These are phyloP conservation scores for Chalciporus sp. DNA, from an alignment of 1,284 basidiomycete genomes.

Conservation along the genomic window DNA sequence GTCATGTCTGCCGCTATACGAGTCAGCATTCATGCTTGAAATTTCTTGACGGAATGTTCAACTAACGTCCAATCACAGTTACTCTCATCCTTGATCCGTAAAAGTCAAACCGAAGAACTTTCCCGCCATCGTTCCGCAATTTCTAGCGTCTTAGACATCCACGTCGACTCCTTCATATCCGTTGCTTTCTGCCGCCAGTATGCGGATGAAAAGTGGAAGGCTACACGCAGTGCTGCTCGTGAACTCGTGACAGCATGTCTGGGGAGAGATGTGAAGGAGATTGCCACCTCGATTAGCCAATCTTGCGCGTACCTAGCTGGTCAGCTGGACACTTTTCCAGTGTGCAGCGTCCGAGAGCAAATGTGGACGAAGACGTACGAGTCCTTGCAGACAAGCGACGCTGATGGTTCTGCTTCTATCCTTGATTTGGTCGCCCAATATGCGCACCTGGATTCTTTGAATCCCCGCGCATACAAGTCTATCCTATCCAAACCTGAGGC, in stretches of 20 bases:
- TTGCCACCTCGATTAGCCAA: slow-evolving; percentile 40
- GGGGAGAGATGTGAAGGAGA: slow-evolving; percentile 45
- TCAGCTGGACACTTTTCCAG: slow-evolving; percentile 24
- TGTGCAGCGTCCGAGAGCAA: slow-evolving; percentile 50
- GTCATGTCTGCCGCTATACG: slow-evolving; percentile 61
- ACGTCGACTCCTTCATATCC: slow-evolving; percentile 56
- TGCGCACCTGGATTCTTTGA: slow-evolving; percentile 69
- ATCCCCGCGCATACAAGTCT: slow-evolving; percentile 49
- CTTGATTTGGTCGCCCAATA: slow-evolving; percentile 58
- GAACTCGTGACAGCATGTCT: slow-evolving; percentile 49
- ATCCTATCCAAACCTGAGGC: slow-evolving; percentile 38
- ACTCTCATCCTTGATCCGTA: slow-evolving; percentile 33
- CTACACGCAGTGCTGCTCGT: slow-evolving; percentile 48
- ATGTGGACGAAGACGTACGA: slow-evolving; percentile 74
- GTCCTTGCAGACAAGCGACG: slow-evolving; percentile 57
- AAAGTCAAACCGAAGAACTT: slow-evolving; percentile 35
- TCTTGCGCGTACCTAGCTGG: slow-evolving; percentile 44
- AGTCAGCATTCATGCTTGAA: slow-evolving; percentile 47
- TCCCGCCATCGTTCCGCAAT: slow-evolving; percentile 35
- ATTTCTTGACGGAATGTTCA: slow-evolving; percentile 1
- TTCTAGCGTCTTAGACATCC: slow-evolving; percentile 54
- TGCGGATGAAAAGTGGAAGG: slow-evolving; percentile 51
- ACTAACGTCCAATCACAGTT: slow-evolving; percentile 28
- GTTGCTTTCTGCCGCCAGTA: slow-evolving; percentile 59
- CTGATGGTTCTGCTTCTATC: slow-evolving; percentile 56